These are phyloP conservation scores for Leucoagaricus sp. DNA, from an alignment of 1,284 basidiomycete genomes.

Conservation along the genomic window DNA sequence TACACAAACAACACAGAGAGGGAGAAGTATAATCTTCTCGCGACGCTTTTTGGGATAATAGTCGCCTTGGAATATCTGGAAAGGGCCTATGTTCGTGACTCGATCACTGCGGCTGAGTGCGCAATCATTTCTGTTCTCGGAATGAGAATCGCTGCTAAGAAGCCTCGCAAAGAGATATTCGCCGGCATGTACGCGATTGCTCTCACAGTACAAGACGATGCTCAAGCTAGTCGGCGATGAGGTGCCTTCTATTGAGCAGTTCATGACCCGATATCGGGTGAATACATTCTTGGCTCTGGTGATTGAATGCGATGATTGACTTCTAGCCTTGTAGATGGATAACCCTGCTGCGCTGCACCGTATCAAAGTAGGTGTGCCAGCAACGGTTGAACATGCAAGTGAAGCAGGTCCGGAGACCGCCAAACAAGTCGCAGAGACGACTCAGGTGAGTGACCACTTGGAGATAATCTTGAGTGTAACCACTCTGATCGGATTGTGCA, in stretches of 20 bases:
- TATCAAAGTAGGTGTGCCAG: constrained; percentile 91
- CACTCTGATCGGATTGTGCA: constrained; percentile 30
- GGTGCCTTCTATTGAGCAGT: constrained; percentile 82
- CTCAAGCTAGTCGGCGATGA: constrained; percentile 89
- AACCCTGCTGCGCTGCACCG: constrained; percentile 91
- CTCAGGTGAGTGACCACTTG: constrained; percentile 64
- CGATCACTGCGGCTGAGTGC: constrained; percentile 87
- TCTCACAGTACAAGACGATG: constrained; percentile 98
- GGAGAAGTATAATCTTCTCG: constrained; percentile 86
- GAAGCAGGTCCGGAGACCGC: constrained; percentile 84
- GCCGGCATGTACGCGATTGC: constrained; percentile 88
- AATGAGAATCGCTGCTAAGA: constrained; percentile 1
- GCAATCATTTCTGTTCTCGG: constrained; percentile 27
- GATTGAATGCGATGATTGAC: constrained; percentile 5
- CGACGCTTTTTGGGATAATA: constrained; percentile 91
- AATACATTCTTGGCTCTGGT: constrained; percentile 26
- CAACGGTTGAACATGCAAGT: constrained; percentile 92
- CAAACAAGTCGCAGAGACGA: constrained; percentile 97
- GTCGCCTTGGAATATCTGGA: constrained; percentile 94
- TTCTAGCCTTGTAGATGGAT: constrained; percentile 74
- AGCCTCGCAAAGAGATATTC: constrained; percentile 77
- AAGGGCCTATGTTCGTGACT: constrained; percentile 93
- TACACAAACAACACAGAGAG: constrained; percentile 89
- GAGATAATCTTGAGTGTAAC: neutral
- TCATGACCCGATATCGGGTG: constrained; percentile 90